These are phyloP conservation scores for Aureobasidium sp. DNA, from an alignment of 2,329 filamentous ascomycete species.

Conservation along the genomic window DNA sequence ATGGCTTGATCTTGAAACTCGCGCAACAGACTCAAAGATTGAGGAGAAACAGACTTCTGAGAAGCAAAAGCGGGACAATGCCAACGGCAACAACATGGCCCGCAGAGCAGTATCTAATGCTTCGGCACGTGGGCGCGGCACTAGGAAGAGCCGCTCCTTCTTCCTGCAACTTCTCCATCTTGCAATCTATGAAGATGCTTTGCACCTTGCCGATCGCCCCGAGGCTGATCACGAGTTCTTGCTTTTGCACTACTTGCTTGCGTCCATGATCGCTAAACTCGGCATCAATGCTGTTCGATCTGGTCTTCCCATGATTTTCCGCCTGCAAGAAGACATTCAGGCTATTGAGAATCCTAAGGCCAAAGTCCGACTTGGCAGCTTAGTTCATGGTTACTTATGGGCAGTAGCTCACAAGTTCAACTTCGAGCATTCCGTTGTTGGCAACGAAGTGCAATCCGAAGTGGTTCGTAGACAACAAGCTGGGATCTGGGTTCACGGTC, in stretches of 20 bases:
- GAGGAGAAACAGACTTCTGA: conserved; percentile 22
- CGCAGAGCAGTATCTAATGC: conserved; percentile 64
- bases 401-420: conserved; percentile 68
- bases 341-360: conserved; percentile 57
- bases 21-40: conserved; percentile 22
- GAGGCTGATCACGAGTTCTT: conserved; percentile 65
- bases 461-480: conserved; percentile 66
- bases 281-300: conserved; percentile 75
- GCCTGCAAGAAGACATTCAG: conserved; percentile 76
- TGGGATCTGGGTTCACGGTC: conserved; percentile 69
- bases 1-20: conserved; percentile 54
- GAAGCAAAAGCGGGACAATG: conserved; percentile 34
- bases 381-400: conserved; percentile 89
- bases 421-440: conserved; percentile 62
- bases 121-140: conserved; percentile 52
- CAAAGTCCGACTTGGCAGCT: conserved; percentile 72
- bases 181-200: conserved; percentile 78
- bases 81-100: conserved; percentile 32
- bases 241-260: conserved; percentile 68
- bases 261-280: conserved; percentile 65
- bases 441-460: conserved; percentile 66
- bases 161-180: conserved; percentile 80
- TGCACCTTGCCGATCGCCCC: conserved; percentile 56
- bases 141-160: conserved; percentile 51
- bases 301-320: conserved; percentile 81